Conservation (phyloP, 2,329 filamentous ascomycete genomes). For the Ascocoryne sarcoides region DNA sequence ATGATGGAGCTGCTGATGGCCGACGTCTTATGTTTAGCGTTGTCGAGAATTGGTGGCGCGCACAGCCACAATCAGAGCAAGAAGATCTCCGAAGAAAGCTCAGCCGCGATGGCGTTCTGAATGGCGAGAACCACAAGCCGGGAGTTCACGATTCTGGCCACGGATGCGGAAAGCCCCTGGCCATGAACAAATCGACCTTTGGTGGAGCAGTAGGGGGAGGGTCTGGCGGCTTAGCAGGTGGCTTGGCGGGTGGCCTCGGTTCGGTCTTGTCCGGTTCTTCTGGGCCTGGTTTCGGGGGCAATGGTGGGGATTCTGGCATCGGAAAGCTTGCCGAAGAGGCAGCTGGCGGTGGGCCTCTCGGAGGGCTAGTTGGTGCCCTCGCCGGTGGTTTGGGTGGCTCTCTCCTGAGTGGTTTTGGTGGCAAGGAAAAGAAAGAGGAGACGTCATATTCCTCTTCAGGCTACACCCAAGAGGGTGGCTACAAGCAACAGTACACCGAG, state of each 20-base stretch:
- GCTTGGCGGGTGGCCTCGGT: constrained; percentile 49
- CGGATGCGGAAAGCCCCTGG: constrained; percentile 66
- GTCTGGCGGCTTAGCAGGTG: constrained; percentile 44
- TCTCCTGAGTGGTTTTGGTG: constrained; percentile 53
- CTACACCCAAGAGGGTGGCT: constrained; percentile 50
- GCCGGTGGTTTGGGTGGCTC: constrained; percentile 58
- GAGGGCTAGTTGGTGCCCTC: constrained; percentile 61
- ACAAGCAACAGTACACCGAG: constrained; percentile 52
- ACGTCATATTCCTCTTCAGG: constrained; percentile 44
- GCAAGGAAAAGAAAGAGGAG: constrained; percentile 36
- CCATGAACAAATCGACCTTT: constrained; percentile 59
- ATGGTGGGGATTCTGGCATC: constrained; percentile 28
- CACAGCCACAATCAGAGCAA: constrained; percentile 52
- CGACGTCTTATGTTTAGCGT: constrained; percentile 70
- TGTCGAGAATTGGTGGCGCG: constrained; percentile 75
- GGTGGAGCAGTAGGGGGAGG: constrained; percentile 39
- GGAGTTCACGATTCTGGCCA: constrained; percentile 78
- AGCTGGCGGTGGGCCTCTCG: constrained; percentile 55
- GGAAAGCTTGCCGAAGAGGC: constrained; percentile 48
- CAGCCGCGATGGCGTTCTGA: constrained; percentile 66
- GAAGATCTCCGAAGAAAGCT: constrained; percentile 66
- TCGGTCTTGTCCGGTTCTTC: constrained; percentile 33
- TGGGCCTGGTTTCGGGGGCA: constrained; percentile 6
- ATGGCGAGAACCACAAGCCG: constrained; percentile 77
- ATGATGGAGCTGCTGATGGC: constrained; percentile 63